phyloP scores from a whole-genome alignment of 768 basidiomycete genomes.

The Lentinula edodes region DNA sequence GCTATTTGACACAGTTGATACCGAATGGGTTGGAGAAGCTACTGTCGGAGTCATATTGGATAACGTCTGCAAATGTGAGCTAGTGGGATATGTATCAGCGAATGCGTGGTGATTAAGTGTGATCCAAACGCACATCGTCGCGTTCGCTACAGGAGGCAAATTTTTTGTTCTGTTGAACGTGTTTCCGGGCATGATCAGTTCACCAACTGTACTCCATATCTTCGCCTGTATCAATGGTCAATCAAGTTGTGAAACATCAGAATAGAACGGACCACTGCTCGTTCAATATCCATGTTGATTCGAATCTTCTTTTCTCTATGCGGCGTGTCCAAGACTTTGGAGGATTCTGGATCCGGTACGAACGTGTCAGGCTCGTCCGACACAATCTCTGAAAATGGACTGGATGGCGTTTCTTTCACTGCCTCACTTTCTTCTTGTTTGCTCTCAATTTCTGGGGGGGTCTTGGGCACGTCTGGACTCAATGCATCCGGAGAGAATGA shows the following conservation, averaged over 20 bases:
- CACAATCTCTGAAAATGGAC: not conserved
- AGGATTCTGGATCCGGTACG: not conserved
- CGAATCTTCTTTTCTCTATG: constrained; percentile 32
- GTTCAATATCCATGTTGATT: constrained; percentile 60
- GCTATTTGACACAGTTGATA: constrained; percentile 34
- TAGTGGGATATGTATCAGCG: constrained; percentile 17
- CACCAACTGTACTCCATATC: constrained; percentile 64
- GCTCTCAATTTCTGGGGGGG: not conserved
- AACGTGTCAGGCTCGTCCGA: not conserved
- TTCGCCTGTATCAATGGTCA: constrained; percentile 39
- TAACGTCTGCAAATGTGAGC: constrained; percentile 53
- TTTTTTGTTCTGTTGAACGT: constrained; percentile 29
- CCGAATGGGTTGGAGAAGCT: constrained; percentile 52
- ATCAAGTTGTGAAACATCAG: not conserved
- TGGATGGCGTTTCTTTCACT: constrained; percentile 10
- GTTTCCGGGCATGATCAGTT: constrained; percentile 56
- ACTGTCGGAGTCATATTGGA: constrained; percentile 45
- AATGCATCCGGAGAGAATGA: not conserved
- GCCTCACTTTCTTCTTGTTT: not conserved
- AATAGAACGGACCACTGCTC: constrained; percentile 46
- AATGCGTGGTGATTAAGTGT: constrained; percentile 4
- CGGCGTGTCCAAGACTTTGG: constrained; percentile 7
- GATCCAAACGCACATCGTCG: constrained; percentile 48
- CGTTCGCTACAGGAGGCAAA: constrained; percentile 47
- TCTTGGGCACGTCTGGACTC: not conserved